phyloP scores from a whole-genome alignment of 805 yeast genomes.

The Ogataea philodendri region DNA sequence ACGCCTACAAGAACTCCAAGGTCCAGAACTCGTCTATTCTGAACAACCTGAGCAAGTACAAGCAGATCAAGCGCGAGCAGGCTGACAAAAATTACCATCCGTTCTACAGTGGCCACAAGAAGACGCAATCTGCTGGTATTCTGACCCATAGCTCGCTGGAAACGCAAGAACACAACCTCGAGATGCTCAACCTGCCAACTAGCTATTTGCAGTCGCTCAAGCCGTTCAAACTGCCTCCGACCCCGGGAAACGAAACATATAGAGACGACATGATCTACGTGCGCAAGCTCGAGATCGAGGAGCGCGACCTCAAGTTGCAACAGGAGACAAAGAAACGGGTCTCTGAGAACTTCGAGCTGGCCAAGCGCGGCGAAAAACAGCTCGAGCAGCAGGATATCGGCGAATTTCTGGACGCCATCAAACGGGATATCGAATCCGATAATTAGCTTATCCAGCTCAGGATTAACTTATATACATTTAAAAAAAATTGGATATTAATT shows the following conservation, averaged over 20 bases:
- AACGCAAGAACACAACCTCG: conserved; percentile 35
- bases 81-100: conserved; percentile 27
- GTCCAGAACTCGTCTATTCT: conserved; percentile 26
- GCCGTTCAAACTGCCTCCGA: conserved; percentile 20
- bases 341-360: conserved; percentile 21
- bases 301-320: conserved; percentile 20
- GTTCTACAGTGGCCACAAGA: conserved; percentile 27
- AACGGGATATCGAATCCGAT: conserved; percentile 10
- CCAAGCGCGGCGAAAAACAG: conserved; percentile 26
- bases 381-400: conserved; percentile 29
- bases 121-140: conserved; percentile 30
- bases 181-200: conserved; percentile 34
- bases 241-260: conserved; percentile 33
- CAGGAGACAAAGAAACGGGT: conserved; percentile 18
- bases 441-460: no score
- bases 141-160: conserved; percentile 33
- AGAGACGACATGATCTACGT: conserved; percentile 34
- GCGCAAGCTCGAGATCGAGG: conserved; percentile 33
- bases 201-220: conserved; percentile 25
- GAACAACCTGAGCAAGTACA: conserved; percentile 30
- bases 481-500: conserved; percentile 5
- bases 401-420: conserved; percentile 29
- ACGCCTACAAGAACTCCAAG: conserved; percentile 19
- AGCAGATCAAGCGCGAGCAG: conserved; percentile 22
- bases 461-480: no score